Percentiles rank a stretch among this genome's conserved stretches.
phyloP scores from a whole-genome alignment of 148 eudicot species.

The Rhododendron kiyosumense region DNA sequence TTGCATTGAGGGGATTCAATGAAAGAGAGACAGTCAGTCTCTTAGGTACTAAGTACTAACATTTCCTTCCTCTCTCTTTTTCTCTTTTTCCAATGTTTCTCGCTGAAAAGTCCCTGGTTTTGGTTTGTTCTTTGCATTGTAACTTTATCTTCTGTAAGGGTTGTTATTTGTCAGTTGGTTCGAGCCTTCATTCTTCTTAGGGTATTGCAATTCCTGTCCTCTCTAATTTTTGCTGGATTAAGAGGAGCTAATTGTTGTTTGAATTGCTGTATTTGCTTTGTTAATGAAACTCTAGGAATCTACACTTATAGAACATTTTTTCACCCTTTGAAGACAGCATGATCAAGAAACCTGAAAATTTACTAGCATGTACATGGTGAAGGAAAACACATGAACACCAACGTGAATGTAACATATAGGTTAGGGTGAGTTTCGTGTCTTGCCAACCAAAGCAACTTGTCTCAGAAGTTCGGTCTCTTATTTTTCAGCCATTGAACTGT shows the following conservation, averaged over 20 bases:
- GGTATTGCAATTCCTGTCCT: background rate
- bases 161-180: background rate
- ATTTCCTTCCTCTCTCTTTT: background rate
- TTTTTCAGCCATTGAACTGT: background rate
- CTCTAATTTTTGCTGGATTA: background rate
- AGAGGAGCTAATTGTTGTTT: background rate
- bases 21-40: constrained; percentile 48
- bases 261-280: background rate
- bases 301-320: background rate
- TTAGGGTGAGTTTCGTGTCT: background rate
- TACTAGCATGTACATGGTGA: background rate
- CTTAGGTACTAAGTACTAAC: constrained; percentile 40
- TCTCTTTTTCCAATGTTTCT: background rate
- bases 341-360: background rate
- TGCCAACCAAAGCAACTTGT: background rate
- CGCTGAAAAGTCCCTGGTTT: background rate
- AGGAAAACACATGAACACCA: background rate
- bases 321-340: background rate
- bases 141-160: background rate
- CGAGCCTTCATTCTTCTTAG: background rate
- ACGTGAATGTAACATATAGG: background rate
- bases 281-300: background rate
- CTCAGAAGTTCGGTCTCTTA: background rate
- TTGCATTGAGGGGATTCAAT: constrained; percentile 44
- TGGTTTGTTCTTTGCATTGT: background rate